Evolutionary conservation across 495 filamentous ascomycete genomes (phyloP).

Genomic region (Astrocystis sublimbata): DNA sequence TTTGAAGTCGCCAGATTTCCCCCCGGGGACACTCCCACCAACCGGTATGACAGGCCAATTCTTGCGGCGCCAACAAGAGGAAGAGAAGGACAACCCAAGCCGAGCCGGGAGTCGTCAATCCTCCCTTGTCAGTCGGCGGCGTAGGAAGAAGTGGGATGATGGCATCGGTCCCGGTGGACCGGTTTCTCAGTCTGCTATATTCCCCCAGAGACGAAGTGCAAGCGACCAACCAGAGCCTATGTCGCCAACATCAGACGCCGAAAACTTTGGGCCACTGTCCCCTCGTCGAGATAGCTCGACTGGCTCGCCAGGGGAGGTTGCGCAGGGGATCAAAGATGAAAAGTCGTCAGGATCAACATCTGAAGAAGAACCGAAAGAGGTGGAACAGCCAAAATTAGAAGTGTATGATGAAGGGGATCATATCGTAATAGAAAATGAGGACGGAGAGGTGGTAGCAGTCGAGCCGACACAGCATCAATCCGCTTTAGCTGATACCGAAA

Average conservation of each 20-base stretch:
- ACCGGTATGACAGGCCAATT: slow-evolving; percentile 75
- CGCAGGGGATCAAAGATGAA: slow-evolving; percentile 24
- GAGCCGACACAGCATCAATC: slow-evolving; percentile 31
- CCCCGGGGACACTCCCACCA: slow-evolving; percentile 78
- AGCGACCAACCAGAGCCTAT: slow-evolving; percentile 33
- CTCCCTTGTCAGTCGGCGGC: slow-evolving; percentile 60
- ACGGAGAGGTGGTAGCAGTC: slow-evolving; percentile 76
- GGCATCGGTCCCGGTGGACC: slow-evolving; percentile 82
- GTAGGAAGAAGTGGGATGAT: slow-evolving; percentile 68
- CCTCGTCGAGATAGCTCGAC: slow-evolving; percentile 30
- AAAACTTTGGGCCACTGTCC: slow-evolving; percentile 21
- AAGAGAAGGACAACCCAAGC: slow-evolving; percentile 69
- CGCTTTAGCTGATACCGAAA: not conserved
- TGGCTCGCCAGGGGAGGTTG: slow-evolving; percentile 19
- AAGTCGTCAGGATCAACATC: slow-evolving; percentile 29
- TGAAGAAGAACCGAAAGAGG: slow-evolving; percentile 25
- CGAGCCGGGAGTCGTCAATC: slow-evolving; percentile 56
- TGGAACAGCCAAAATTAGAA: slow-evolving; percentile 52
- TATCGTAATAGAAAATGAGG: slow-evolving; percentile 80
- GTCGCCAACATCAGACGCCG: slow-evolving; percentile 26
- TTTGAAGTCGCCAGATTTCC: slow-evolving; percentile 62
- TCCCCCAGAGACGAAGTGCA: slow-evolving; percentile 61
- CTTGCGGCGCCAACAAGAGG: slow-evolving; percentile 76
- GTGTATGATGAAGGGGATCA: slow-evolving; percentile 81
- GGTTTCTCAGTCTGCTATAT: slow-evolving; percentile 87